Evolutionary conservation across 2,329 filamentous ascomycete genomes (phyloP).

Genomic region (Paraphaeosphaeria minitans): DNA sequence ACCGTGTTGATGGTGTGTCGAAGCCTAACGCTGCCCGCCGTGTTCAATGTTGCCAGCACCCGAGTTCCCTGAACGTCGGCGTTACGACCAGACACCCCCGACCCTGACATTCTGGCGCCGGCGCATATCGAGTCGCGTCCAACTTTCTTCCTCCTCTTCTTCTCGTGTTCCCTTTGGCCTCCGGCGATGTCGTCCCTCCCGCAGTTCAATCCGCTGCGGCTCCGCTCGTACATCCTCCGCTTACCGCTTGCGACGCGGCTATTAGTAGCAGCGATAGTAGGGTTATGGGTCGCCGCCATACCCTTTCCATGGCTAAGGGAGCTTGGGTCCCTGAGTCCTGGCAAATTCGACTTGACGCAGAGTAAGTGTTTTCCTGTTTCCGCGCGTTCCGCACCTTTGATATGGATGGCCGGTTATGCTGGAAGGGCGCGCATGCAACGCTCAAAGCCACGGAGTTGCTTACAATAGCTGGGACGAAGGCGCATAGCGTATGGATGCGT

Average conservation of each 20-base stretch:
- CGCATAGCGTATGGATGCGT: neutral
- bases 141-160: conserved; percentile 9
- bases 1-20: conserved; percentile 6
- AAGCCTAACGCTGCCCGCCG: conserved; percentile 14
- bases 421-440: neutral
- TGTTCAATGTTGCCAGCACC: neutral
- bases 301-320: conserved; percentile 73
- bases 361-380: conserved; percentile 59
- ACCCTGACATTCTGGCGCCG: conserved; percentile 18
- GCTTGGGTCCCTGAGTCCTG: conserved; percentile 81
- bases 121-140: conserved; percentile 2
- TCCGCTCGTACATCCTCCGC: conserved; percentile 80
- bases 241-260: conserved; percentile 86
- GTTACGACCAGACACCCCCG: conserved; percentile 14
- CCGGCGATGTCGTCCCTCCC: conserved; percentile 52
- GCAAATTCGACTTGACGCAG: conserved; percentile 71
- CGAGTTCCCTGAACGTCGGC: conserved; percentile 8
- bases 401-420: neutral
- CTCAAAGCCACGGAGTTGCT: neutral
- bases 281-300: conserved; percentile 71
- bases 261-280: conserved; percentile 68
- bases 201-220: conserved; percentile 72
- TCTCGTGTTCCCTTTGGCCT: conserved; percentile 13
- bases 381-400: neutral
- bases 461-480: conserved; percentile 6